phyloP scores from a whole-genome alignment of 768 basidiomycete genomes.

The Auricularia sp. region DNA sequence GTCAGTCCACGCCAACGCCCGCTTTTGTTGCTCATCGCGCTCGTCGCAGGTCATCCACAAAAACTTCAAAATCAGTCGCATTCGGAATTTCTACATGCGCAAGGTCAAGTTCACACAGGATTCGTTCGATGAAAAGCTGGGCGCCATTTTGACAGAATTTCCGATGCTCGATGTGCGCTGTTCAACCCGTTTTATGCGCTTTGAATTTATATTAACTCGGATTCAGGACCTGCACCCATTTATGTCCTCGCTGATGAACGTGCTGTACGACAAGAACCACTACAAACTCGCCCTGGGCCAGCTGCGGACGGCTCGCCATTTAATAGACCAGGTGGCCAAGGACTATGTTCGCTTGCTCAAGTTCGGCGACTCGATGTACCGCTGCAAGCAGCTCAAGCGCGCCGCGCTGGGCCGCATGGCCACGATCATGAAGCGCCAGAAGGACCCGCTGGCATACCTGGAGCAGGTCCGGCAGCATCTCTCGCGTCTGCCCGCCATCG shows the following conservation, averaged over 20 bases:
- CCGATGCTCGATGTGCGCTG: conserved; percentile 87
- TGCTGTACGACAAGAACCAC: conserved; percentile 99
- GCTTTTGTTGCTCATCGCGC: conserved; percentile 4
- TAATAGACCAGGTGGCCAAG: conserved; percentile 94
- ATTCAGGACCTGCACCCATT: conserved; percentile 87
- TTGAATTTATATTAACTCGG: not conserved
- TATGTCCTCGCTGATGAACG: conserved; percentile 90
- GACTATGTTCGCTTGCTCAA: conserved; percentile 95
- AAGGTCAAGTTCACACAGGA: conserved; percentile 99
- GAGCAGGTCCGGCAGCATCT: conserved; percentile 99
- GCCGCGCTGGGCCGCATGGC: conserved; percentile 99
- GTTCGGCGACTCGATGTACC: conserved; percentile 94
- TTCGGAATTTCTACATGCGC: conserved; percentile 97
- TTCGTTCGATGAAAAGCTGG: conserved; percentile 90
- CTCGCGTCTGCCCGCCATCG: conserved; percentile 94
- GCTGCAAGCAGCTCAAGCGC: conserved; percentile 96
- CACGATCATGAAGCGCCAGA: conserved; percentile 96
- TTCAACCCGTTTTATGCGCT: not conserved
- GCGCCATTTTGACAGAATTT: conserved; percentile 89
- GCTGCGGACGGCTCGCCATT: conserved; percentile 87
- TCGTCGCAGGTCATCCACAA: conserved; percentile 84
- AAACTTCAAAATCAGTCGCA: conserved; percentile 99
- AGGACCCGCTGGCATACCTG: conserved; percentile 95
- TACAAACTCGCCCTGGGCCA: conserved; percentile 98
- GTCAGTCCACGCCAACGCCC: conserved; percentile 30